These are phyloP conservation scores for Pseudonitzschia pungens DNA, from an alignment of 108 stramenopile species.

Conservation along the genomic window DNA sequence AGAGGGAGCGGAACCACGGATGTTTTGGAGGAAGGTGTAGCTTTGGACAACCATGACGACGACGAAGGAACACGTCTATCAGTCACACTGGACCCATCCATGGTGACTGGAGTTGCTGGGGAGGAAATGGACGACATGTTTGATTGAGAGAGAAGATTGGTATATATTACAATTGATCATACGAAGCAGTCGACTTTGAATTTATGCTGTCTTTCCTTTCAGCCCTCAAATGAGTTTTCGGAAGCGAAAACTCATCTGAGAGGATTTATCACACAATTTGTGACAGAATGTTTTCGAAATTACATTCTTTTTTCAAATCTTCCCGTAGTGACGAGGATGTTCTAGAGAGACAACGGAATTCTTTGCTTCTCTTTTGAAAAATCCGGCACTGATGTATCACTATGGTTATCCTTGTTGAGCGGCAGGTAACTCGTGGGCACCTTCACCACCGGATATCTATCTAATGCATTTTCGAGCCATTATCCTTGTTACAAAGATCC, in stretches of 20 bases:
- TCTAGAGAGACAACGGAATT: not conserved
- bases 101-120: not conserved
- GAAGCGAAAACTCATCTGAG: too few relatives aligned
- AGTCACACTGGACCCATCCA: not conserved
- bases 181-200: too few relatives aligned
- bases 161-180: too few relatives aligned
- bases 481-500: too few relatives aligned
- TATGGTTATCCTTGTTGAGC: not conserved
- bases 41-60: not conserved
- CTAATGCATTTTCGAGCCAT: not conserved
- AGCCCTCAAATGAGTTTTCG: too few relatives aligned
- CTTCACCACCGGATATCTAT: too few relatives aligned
- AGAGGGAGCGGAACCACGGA: not conserved
- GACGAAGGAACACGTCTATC: not conserved
- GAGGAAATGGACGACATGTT: not conserved
- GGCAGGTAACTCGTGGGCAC: too few relatives aligned
- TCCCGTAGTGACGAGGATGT: not conserved
- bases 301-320: not conserved
- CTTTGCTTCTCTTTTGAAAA: not conserved
- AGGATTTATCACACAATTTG: too few relatives aligned
- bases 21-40: not conserved
- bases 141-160: not conserved
- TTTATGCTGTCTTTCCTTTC: too few relatives aligned
- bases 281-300: too few relatives aligned
- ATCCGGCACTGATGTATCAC: not conserved